phyloP scores from a whole-genome alignment of 2,329 filamentous ascomycete genomes.

The Mariannaea sp. region DNA sequence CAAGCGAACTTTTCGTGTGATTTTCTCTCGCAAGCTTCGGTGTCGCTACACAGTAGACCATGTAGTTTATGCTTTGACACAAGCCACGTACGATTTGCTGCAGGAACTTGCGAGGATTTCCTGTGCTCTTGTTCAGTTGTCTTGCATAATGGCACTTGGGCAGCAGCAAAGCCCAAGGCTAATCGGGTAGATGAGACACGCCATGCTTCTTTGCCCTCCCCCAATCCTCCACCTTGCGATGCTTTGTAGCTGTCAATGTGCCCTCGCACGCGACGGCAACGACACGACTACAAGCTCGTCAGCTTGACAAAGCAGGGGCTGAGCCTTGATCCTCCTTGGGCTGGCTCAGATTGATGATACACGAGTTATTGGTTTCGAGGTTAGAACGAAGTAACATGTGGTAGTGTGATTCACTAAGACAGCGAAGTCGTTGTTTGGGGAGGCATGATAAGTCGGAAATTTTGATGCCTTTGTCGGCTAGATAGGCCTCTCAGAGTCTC shows the following conservation, averaged over 20 bases:
- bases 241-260: background rate
- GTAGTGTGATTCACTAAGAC: slow-evolving; percentile 14
- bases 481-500: background rate
- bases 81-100: background rate
- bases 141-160: background rate
- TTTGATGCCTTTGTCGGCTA: too few species aligned
- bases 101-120: background rate
- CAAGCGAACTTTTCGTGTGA: background rate
- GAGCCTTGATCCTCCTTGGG: slow-evolving; percentile 14
- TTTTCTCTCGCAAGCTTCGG: background rate
- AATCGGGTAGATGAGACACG: background rate
- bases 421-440: slow-evolving; percentile 18
- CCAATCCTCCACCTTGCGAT: slow-evolving; percentile 2
- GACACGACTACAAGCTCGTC: slow-evolving; percentile 17
- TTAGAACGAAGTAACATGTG: slow-evolving; percentile 4
- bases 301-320: slow-evolving; percentile 29
- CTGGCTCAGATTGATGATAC: slow-evolving; percentile 18
- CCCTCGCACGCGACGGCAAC: background rate
- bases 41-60: background rate
- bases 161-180: too few species aligned
- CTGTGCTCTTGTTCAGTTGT: background rate
- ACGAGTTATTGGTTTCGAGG: slow-evolving; percentile 18
- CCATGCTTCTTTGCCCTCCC: too few species aligned
- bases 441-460: too few species aligned
- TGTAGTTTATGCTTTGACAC: too few species aligned